Evolutionary conservation across 805 yeast species (phyloP).

Genomic region (Candida pini): DNA sequence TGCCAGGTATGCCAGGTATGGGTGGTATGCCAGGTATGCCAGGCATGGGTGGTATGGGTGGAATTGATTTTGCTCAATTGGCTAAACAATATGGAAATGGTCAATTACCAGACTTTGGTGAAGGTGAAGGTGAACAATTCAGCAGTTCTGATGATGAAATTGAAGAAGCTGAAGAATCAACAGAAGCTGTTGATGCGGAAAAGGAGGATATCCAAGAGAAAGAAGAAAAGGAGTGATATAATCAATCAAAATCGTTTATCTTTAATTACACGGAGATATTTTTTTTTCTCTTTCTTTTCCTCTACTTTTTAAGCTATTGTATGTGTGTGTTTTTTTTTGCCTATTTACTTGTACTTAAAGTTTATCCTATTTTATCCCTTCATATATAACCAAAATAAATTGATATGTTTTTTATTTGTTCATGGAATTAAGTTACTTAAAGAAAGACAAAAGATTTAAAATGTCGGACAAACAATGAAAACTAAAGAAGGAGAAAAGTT

Average conservation of each 20-base stretch:
- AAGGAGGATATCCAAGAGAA: slow-evolving; percentile 2
- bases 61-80: slow-evolving; percentile 24
- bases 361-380: not conserved
- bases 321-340: not conserved
- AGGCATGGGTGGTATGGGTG: slow-evolving; percentile 14
- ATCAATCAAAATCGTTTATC: too few species aligned
- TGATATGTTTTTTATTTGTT: not conserved
- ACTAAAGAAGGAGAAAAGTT: not conserved
- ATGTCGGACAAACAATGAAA: not conserved
- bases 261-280: too few species aligned
- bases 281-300: not conserved
- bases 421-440: not conserved
- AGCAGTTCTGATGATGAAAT: slow-evolving; percentile 27
- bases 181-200: slow-evolving; percentile 5
- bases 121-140: slow-evolving; percentile 22
- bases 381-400: not conserved
- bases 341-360: not conserved
- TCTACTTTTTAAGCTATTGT: not conserved
- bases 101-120: slow-evolving; percentile 40
- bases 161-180: slow-evolving; percentile 13
- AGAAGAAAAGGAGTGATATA: slow-evolving; percentile 1
- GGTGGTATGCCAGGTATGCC: too few species aligned
- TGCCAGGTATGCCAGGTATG: too few species aligned
- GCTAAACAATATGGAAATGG: slow-evolving; percentile 37
- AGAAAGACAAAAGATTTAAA: not conserved